Percentiles rank a stretch among this genome's conserved stretches.
These are phyloP conservation scores for Eragrostis tef DNA, from an alignment of 202 grass and related monocot species.

Conservation along the genomic window DNA sequence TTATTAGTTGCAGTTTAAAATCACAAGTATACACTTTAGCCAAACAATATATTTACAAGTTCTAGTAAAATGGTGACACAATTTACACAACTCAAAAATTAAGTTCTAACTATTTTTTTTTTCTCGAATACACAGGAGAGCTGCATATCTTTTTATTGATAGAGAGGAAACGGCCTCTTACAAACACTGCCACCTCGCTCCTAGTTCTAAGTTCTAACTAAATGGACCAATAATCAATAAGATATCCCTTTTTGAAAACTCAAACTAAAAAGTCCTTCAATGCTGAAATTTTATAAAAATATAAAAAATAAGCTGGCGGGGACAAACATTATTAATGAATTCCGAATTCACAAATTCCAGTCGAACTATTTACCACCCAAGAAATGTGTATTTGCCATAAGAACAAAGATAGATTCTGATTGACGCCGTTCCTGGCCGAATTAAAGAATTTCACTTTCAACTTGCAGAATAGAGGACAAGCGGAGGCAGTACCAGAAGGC, in stretches of 20 bases:
- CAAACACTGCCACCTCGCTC: no score
- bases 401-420: not conserved
- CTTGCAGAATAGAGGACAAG: not conserved
- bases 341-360: not conserved
- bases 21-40: not conserved
- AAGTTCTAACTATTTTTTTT: not conserved
- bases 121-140: no score
- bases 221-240: not conserved
- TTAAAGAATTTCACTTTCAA: not conserved
- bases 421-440: not conserved
- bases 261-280: not conserved
- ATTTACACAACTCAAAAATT: not conserved
- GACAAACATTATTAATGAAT: not conserved
- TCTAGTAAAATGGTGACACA: not conserved
- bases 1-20: not conserved
- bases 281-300: not conserved
- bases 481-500: not conserved
- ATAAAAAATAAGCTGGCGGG: not conserved
- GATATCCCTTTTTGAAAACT: not conserved
- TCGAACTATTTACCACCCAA: not conserved
- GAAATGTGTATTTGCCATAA: not conserved
- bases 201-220: not conserved
- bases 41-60: not conserved
- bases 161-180: no score
- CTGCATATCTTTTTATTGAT: no score